Conservation (phyloP, 306 rosid genomes). For the Dryas drummondii region DNA sequence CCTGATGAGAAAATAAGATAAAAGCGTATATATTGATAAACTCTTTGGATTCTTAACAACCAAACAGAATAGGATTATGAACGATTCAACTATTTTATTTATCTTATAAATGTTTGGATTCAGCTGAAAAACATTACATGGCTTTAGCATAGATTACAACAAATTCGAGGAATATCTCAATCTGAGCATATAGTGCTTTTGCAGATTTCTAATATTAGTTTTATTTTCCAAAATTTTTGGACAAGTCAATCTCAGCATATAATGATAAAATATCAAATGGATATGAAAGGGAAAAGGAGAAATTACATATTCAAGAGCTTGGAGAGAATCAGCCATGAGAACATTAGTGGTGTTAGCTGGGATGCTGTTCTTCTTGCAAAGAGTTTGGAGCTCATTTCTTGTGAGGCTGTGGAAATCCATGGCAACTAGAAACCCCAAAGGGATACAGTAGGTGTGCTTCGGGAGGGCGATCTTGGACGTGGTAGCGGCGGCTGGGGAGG, state of each 20-base stretch:
- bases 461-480: too few species aligned
- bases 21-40: not conserved
- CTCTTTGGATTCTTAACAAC: not conserved
- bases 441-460: too few species aligned
- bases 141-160: too few species aligned
- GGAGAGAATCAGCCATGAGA: constrained; percentile 84
- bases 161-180: not conserved
- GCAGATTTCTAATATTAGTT: not conserved
- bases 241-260: not conserved
- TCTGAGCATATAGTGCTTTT: not conserved
- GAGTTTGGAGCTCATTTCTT: constrained; percentile 75
- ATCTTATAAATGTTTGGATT: not conserved
- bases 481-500: too few species aligned
- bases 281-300: not conserved
- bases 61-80: too few species aligned
- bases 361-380: constrained; percentile 91
- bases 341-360: constrained; percentile 80
- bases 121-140: not conserved
- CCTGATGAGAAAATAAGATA: not conserved
- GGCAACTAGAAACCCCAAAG: not conserved
- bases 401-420: constrained; percentile 83
- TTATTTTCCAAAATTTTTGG: not conserved
- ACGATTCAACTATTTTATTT: not conserved
- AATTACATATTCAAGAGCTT: constrained; percentile 55
- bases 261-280: not conserved